Evolutionary conservation across 1,284 basidiomycete species (phyloP), one percentile per base, ranked within the genome.

Genomic region (Ceratobasidium theobromae): DNA sequence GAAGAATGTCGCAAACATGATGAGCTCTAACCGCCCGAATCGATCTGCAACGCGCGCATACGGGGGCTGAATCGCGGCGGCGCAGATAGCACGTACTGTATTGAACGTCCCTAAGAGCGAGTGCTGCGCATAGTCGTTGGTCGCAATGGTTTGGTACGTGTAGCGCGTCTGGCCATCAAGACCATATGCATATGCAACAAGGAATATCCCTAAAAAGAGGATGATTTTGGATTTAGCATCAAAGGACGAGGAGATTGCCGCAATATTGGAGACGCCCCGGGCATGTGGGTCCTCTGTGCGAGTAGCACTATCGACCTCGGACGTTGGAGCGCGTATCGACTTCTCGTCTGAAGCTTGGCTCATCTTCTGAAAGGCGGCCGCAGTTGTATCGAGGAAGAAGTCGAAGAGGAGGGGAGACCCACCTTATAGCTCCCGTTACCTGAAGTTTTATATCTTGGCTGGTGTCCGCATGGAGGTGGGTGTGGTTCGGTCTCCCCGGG

Each of bases 21-120:
- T 68, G 53, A 79, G 70, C 43, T 73, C 73, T 14, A 75, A 58
- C 18, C 78, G 76, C 2, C 78, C 78, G 64, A 79, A 79, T 6
- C 52, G 52, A 53, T 35, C 32, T 11, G 27, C 32, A 14, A 53
- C 52, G n/a, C 30, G 32, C 18, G 30, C 52, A 33, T 35, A 35
- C 16, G 52, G 35, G 14, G 52, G 30, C 52, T 53, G 52, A 30
- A 53, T 53, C 18, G 52, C 52, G 52, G 30, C 52, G 27, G 28
- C 52, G 52, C 52, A 53, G 30, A 35, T 38, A 30, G 25, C 30
- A 6, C 35, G 35, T 4, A 53, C 52, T 11, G 32, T 53, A 23
- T 32, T 38, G 52, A 53, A 38, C 52, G 30, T 32, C 11, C 30
- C 18, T 30, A 38, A 18, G 52, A 53, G 52, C 12, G 52, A 32